phyloP scores from a whole-genome alignment of 371 early-diverging fungal genomes.

The Haplosporangium sp. region DNA sequence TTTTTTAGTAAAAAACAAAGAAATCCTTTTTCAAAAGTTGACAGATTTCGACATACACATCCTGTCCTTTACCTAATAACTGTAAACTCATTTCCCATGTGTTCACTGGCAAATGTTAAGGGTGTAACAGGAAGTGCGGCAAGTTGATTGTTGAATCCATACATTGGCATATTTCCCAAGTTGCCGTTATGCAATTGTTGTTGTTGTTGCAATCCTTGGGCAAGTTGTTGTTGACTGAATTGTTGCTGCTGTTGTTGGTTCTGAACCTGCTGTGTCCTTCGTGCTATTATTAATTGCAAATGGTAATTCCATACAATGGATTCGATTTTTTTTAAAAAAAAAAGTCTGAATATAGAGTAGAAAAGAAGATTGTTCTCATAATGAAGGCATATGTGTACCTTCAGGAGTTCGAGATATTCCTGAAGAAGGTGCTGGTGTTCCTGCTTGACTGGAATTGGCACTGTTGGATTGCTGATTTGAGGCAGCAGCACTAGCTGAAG shows the following conservation, averaged over 20 bases:
- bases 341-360: too few species aligned
- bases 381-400: constrained; percentile 1
- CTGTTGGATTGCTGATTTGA: constrained; percentile 18
- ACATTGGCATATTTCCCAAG: constrained; percentile 10
- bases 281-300: constrained; percentile 9
- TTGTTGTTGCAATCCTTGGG: constrained; percentile 5
- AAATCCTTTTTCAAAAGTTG: too few species aligned
- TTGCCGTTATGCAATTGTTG: constrained; percentile 11
- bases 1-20: too few species aligned
- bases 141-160: constrained; percentile 40
- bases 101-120: constrained; percentile 80
- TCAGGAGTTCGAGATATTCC: constrained; percentile 37
- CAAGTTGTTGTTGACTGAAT: neutral
- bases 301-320: neutral
- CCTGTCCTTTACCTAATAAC: constrained; percentile 66
- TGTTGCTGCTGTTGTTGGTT: constrained; percentile 15
- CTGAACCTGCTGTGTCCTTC: constrained; percentile 15
- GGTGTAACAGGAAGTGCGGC: constrained; percentile 59
- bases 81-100: constrained; percentile 85
- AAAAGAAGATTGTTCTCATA: neutral
- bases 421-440: constrained; percentile 27
- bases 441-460: constrained; percentile 24
- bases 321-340: too few species aligned
- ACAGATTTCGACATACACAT: too few species aligned
- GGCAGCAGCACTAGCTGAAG: constrained; percentile 22